phyloP scores from a whole-genome alignment of 1,139 yeast genomes.

The Pichia sp. region DNA sequence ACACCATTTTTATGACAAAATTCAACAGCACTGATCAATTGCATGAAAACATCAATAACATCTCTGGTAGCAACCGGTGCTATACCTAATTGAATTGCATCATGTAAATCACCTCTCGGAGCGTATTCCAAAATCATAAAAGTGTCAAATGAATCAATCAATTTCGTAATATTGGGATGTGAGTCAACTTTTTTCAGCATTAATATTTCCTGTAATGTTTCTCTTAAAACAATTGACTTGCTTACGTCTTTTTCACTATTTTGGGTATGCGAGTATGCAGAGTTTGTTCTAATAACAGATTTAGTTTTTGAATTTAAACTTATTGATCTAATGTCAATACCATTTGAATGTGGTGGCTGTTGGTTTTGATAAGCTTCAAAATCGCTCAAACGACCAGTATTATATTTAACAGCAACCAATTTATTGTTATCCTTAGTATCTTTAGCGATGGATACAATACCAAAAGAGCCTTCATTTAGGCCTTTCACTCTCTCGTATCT shows the following conservation, averaged over 20 bases:
- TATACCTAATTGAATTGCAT: conserved; percentile 75
- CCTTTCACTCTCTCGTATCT: conserved; percentile 69
- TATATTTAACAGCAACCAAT: conserved; percentile 81
- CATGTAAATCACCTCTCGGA: conserved; percentile 87
- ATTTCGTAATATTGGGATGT: conserved; percentile 56
- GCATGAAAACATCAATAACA: conserved; percentile 68
- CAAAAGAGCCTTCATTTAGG: conserved; percentile 90
- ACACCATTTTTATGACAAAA: conserved; percentile 70
- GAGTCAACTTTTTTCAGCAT: conserved; percentile 66
- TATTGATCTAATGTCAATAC: conserved; percentile 15
- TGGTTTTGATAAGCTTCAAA: conserved; percentile 29
- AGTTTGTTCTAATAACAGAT: conserved; percentile 12
- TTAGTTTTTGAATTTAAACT: conserved; percentile 17
- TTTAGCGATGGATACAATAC: conserved; percentile 81
- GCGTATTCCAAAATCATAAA: conserved; percentile 84
- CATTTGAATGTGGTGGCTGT: not conserved
- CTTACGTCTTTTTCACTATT: conserved; percentile 18
- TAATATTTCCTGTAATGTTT: conserved; percentile 73
- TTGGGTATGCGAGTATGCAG: conserved; percentile 18
- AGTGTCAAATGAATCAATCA: conserved; percentile 74
- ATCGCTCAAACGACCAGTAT: conserved; percentile 36
- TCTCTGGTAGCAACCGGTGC: conserved; percentile 77
- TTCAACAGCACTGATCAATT: conserved; percentile 71
- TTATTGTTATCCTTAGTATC: conserved; percentile 47
- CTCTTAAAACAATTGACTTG: conserved; percentile 34